Percentiles rank a stretch among this genome's conserved stretches.
Conservation (phyloP, 345 rosid genomes). For the Tarenaya hassleriana region DNA sequence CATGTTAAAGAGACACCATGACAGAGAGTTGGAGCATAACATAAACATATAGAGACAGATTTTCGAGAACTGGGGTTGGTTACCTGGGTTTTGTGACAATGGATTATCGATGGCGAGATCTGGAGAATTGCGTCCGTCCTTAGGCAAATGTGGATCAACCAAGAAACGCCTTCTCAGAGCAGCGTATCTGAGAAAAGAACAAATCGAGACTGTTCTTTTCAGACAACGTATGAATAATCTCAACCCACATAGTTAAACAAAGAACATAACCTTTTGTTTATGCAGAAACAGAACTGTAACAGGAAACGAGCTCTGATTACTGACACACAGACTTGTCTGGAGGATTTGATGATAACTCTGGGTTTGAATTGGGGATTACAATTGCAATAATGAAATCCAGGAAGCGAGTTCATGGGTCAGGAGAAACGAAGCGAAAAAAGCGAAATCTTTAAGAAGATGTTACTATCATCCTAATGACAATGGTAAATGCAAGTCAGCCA, state of each 20-base stretch:
- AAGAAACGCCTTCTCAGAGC: constrained; percentile 69
- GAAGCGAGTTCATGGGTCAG: too few species aligned
- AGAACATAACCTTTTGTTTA: too few species aligned
- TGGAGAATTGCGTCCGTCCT: constrained; percentile 57
- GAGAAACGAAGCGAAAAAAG: neutral
- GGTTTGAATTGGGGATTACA: constrained; percentile 2
- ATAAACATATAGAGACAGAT: neutral
- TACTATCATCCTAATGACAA: neutral
- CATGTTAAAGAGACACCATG: neutral
- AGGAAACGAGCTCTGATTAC: too few species aligned
- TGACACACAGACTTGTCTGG: neutral
- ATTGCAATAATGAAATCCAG: too few species aligned
- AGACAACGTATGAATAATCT: too few species aligned
- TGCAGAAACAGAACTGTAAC: too few species aligned
- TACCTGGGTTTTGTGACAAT: constrained; percentile 93
- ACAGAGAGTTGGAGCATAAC: neutral
- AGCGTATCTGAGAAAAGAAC: constrained; percentile 54
- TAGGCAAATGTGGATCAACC: constrained; percentile 67
- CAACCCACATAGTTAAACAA: too few species aligned
- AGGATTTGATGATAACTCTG: constrained; percentile 4
- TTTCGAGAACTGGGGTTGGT: constrained; percentile 5
- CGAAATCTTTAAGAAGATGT: neutral
- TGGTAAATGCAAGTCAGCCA: too few species aligned
- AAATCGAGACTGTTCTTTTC: constrained; percentile 2
- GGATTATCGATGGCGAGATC: constrained; percentile 82